phyloP scores from a whole-genome alignment of 768 basidiomycete genomes.

The Mycena crocata region DNA sequence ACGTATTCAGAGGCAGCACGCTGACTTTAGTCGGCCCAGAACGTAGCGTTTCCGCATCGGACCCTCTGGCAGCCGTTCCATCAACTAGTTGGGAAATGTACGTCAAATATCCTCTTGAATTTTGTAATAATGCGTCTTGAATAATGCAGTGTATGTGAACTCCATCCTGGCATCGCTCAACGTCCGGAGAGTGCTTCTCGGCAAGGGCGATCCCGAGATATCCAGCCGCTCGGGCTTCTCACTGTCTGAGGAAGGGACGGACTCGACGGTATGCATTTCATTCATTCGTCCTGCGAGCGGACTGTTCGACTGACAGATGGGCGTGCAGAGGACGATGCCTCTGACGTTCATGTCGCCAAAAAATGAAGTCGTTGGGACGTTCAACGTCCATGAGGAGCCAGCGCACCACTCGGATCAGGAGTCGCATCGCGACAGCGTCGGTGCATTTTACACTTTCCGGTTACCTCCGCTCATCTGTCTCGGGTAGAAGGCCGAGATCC shows the following conservation, averaged over 20 bases:
- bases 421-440: neutral
- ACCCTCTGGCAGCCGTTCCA: slow-evolving; percentile 28
- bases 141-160: slow-evolving; percentile 22
- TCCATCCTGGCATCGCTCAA: slow-evolving; percentile 23
- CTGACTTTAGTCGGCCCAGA: slow-evolving; percentile 4
- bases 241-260: neutral
- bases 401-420: neutral
- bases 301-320: neutral
- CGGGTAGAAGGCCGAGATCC: neutral
- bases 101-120: neutral
- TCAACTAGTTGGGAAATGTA: slow-evolving; percentile 23
- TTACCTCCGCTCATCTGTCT: neutral
- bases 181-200: slow-evolving; percentile 6
- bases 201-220: slow-evolving; percentile 10
- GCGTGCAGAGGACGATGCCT: slow-evolving; percentile 8
- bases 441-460: neutral
- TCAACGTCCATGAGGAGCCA: neutral
- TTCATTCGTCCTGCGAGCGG: neutral
- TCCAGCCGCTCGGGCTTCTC: neutral
- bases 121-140: neutral
- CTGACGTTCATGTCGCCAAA: slow-evolving; percentile 5
- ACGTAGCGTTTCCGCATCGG: slow-evolving; percentile 9
- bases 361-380: neutral
- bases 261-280: slow-evolving; percentile 10
- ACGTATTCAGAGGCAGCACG: too few relatives aligned